Conservation (phyloP, 2,329 filamentous ascomycete genomes). For the Neonectria faginata region DNA sequence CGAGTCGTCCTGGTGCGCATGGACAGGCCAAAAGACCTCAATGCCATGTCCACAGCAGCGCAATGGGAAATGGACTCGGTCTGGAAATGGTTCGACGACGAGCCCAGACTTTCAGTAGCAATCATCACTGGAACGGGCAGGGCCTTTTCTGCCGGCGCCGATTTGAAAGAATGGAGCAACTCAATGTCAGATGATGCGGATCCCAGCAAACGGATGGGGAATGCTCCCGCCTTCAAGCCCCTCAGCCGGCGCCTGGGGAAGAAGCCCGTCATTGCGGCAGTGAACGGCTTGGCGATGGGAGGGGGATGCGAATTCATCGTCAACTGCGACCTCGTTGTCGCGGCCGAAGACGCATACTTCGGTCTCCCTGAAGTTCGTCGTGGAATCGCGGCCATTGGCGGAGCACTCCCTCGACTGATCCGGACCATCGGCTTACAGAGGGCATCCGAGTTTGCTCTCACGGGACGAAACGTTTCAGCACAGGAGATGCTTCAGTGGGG, state of each 20-base stretch:
- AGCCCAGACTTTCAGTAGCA: conserved; percentile 60
- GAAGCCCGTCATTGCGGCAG: conserved; percentile 70
- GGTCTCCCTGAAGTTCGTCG: conserved; percentile 65
- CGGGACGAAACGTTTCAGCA: conserved; percentile 58
- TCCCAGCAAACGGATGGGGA: conserved; percentile 30
- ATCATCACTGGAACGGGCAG: conserved; percentile 64
- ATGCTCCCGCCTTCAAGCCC: conserved; percentile 56
- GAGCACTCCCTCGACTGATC: conserved; percentile 63
- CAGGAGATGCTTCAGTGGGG: conserved; percentile 48
- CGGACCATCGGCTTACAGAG: conserved; percentile 59
- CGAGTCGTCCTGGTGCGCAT: conserved; percentile 64
- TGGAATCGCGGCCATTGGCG: conserved; percentile 65
- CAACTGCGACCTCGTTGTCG: conserved; percentile 66
- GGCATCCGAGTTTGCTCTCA: conserved; percentile 62
- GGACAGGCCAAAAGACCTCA: conserved; percentile 61
- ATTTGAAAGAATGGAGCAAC: conserved; percentile 61
- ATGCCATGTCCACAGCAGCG: conserved; percentile 46
- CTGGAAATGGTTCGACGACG: conserved; percentile 65
- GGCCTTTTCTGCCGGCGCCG: conserved; percentile 67
- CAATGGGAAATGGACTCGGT: conserved; percentile 45
- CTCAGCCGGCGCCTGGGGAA: conserved; percentile 67
- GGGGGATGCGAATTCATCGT: conserved; percentile 69
- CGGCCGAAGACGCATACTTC: conserved; percentile 63
- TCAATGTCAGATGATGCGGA: conserved; percentile 33
- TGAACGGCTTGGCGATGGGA: conserved; percentile 68